These are phyloP conservation scores for Bassia scoparia DNA, from an alignment of 148 eudicot genomes.

Conservation along the genomic window DNA sequence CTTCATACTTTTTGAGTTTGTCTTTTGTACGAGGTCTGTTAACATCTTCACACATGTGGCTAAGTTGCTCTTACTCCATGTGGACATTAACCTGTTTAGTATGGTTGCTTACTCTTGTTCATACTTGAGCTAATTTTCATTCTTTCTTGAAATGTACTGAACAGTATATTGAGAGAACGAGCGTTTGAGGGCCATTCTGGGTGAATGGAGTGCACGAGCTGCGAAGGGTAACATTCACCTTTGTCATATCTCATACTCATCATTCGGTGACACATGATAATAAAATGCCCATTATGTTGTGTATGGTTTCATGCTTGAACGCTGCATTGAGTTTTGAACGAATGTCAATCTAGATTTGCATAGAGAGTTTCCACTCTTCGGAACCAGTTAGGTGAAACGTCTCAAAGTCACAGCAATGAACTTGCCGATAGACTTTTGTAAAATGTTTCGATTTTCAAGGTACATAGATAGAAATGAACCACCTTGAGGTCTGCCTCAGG, in stretches of 20 bases:
- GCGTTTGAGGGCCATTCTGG: conserved; percentile 85
- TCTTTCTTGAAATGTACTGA: conserved; percentile 8
- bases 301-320: conserved; percentile 61
- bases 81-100: not conserved
- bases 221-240: conserved; percentile 69
- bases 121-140: not conserved
- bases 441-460: conserved; percentile 10
- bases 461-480: conserved; percentile 3
- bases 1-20: not conserved
- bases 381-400: conserved; percentile 37
- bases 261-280: not conserved
- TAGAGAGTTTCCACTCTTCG: conserved; percentile 41
- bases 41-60: not conserved
- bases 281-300: not conserved
- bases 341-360: conserved; percentile 72
- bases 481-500: not conserved
- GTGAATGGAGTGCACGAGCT: conserved; percentile 94
- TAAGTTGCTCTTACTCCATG: not conserved
- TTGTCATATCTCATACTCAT: not conserved
- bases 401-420: conserved; percentile 21
- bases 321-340: conserved; percentile 76
- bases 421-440: conserved; percentile 18
- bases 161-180: conserved; percentile 97
- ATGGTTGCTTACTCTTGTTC: not conserved
- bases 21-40: not conserved